Conservation (phyloP, 345 rosid genomes). For the Ceriops decandra region DNA sequence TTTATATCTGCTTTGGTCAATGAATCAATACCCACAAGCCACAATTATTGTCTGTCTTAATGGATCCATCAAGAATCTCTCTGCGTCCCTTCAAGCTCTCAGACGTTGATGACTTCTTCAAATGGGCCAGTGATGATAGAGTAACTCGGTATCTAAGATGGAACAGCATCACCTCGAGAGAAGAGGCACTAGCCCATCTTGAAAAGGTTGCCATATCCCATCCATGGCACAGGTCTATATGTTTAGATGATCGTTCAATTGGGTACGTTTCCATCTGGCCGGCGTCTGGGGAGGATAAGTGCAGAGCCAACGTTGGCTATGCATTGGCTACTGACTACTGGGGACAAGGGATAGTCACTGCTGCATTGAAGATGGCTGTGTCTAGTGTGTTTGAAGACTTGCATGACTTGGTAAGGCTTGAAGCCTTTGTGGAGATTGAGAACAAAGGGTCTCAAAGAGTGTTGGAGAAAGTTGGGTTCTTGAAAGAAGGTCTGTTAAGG, state of each 20-base stretch:
- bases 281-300: constrained; percentile 28
- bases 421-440: constrained; percentile 55
- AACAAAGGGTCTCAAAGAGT: constrained; percentile 59
- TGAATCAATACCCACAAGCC: too few relatives aligned
- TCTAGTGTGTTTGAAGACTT: constrained; percentile 26
- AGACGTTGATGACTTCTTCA: constrained; percentile 48
- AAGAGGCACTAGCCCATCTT: constrained; percentile 35
- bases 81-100: constrained; percentile 45
- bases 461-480: constrained; percentile 57
- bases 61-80: constrained; percentile 39
- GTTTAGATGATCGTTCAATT: constrained; percentile 40
- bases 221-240: constrained; percentile 48
- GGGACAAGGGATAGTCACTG: constrained; percentile 43
- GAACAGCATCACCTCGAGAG: constrained; percentile 33
- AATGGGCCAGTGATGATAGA: constrained; percentile 41
- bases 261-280: constrained; percentile 42
- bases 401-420: constrained; percentile 43
- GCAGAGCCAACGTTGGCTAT: constrained; percentile 40
- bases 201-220: constrained; percentile 36
- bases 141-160: constrained; percentile 44
- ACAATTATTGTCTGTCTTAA: neutral
- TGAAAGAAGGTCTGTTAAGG: constrained; percentile 58
- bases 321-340: constrained; percentile 38
- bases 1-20: too few relatives aligned
- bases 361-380: constrained; percentile 37